Conservation (phyloP, 306 rosid species). For the Neltuma alba region DNA sequence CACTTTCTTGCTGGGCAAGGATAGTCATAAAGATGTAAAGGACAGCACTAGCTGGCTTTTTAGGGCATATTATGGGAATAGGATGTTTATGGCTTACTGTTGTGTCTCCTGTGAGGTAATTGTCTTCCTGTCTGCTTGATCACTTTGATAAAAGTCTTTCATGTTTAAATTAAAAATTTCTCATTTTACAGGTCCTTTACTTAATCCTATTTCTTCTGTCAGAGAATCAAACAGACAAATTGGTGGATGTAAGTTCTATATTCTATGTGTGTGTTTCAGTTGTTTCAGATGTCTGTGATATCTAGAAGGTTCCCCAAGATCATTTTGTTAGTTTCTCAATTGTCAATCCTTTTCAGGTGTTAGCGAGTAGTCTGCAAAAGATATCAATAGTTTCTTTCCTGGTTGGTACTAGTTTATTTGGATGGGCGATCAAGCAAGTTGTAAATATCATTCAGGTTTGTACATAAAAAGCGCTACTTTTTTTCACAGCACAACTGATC, state of each 20-base stretch:
- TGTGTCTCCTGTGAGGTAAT: constrained; percentile 92
- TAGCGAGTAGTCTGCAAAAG: constrained; percentile 52
- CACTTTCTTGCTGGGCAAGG: constrained; percentile 90
- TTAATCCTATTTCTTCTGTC: constrained; percentile 73
- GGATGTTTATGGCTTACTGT: constrained; percentile 98
- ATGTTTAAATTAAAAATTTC: neutral
- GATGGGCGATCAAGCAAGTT: constrained; percentile 94
- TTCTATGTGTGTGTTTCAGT: neutral
- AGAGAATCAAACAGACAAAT: constrained; percentile 62
- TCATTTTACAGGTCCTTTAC: constrained; percentile 75
- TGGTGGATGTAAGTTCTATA: constrained; percentile 66
- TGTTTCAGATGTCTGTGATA: constrained; percentile 18
- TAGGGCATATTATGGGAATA: constrained; percentile 85
- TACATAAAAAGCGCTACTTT: constrained; percentile 4
- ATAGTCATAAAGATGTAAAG: constrained; percentile 96
- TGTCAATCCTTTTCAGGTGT: constrained; percentile 58
- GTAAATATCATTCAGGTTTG: constrained; percentile 87
- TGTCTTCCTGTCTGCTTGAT: constrained; percentile 20
- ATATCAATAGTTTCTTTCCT: constrained; percentile 58
- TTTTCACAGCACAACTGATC: neutral
- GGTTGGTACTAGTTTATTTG: constrained; percentile 64
- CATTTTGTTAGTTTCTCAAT: constrained; percentile 33
- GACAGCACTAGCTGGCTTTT: constrained; percentile 98
- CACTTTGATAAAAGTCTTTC: neutral
- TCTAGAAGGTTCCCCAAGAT: constrained; percentile 17